A percentile compares a stretch with the other conserved stretches of the same genome.
Evolutionary conservation across 495 filamentous ascomycete species (phyloP).

Genomic region (Penicillium flavigenum): DNA sequence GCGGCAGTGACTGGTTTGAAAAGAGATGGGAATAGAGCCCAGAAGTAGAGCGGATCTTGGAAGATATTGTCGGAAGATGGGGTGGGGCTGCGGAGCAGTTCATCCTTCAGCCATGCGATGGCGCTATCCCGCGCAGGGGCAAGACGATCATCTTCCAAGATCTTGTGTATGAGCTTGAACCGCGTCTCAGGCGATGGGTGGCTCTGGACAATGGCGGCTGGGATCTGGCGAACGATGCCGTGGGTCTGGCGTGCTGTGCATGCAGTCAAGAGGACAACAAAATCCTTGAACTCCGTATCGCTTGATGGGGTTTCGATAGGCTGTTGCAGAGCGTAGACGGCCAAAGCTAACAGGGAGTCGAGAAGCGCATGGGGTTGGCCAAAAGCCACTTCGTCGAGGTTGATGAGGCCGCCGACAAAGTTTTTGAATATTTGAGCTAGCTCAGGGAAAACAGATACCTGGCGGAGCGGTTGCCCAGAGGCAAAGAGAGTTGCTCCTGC

Average conservation of each 20-base stretch:
- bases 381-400: conserved; percentile 39
- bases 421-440: conserved; percentile 58
- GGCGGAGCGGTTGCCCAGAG: conserved; percentile 27
- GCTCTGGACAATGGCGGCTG: conserved; percentile 68
- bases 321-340: conserved; percentile 31
- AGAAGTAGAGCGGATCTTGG: conserved; percentile 51
- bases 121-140: conserved; percentile 78
- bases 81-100: conserved; percentile 57
- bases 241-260: conserved; percentile 63
- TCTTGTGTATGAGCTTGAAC: conserved; percentile 73
- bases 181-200: conserved; percentile 70
- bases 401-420: conserved; percentile 54
- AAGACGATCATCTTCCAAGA: conserved; percentile 72
- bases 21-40: conserved; percentile 43
- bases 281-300: conserved; percentile 40
- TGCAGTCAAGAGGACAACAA: conserved; percentile 62
- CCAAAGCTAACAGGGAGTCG: conserved; percentile 41
- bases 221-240: conserved; percentile 73
- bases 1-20: conserved; percentile 28
- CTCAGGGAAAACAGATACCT: conserved; percentile 62
- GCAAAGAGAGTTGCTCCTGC: conserved; percentile 41
- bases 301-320: conserved; percentile 24
- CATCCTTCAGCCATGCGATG: conserved; percentile 83
- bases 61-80: conserved; percentile 29
- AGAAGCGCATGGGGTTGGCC: conserved; percentile 45